Conservation (phyloP, 139 green algal species). For the Chlamydomonas asymmetrica region DNA sequence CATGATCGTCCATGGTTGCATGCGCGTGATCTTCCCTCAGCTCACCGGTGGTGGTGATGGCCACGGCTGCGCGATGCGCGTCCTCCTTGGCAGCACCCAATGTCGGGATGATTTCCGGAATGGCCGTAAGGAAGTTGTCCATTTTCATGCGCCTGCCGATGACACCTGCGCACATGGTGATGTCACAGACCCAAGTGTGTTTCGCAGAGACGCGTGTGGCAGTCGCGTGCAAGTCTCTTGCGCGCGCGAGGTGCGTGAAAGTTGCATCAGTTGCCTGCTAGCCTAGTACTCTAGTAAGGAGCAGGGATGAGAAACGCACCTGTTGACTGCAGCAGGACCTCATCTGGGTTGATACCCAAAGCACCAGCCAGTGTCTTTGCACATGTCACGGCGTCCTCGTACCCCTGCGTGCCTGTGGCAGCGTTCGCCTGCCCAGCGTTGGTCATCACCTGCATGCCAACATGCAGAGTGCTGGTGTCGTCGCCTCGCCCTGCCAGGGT, state of each 20-base stretch:
- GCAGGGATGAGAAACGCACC: no score
- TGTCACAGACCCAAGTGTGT: neutral
- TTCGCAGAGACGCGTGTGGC: neutral
- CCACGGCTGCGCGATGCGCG: constrained; percentile 77
- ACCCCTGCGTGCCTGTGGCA: constrained; percentile 82
- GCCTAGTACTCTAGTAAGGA: no score
- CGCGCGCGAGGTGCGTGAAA: no score
- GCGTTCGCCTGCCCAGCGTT: constrained; percentile 98
- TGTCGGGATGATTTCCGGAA: constrained; percentile 71
- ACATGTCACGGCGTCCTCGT: constrained; percentile 64
- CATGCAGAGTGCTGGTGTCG: neutral
- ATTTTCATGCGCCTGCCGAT: constrained; percentile 97
- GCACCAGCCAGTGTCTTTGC: constrained; percentile 70
- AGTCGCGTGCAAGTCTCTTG: no score
- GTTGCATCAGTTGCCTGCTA: no score
- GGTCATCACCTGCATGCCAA: constrained; percentile 86
- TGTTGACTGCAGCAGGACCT: constrained; percentile 84
- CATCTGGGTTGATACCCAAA: constrained; percentile 64
- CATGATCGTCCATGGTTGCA: no score
- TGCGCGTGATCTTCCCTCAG: neutral
- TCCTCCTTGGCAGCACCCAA: constrained; percentile 64
- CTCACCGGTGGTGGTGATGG: constrained; percentile 88
- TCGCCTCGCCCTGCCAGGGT: neutral
- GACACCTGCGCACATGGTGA: no score
- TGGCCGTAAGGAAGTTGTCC: constrained; percentile 73